Base-by-base conservation (phyloP, 2,329 filamentous ascomycete species). In the Emergomyces pasteurianus region DNA sequence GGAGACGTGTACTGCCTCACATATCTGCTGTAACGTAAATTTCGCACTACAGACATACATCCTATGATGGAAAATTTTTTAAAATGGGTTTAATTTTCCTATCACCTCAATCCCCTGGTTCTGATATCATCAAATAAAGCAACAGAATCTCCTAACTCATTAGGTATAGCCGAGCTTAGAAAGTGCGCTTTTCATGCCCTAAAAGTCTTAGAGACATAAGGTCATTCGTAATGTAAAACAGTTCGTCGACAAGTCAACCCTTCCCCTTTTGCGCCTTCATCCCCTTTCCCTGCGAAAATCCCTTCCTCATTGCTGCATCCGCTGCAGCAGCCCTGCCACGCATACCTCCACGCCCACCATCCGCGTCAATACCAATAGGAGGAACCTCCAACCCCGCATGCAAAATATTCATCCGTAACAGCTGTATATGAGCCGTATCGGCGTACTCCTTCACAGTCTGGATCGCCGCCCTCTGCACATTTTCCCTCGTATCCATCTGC, bases 371-470 rank as follows among this genome's bases (percentile, higher is more conserved):
- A 12, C 38, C 38, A 18, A 71, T 63, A 14, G 64, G 73, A 65
- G 79, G 81, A 31, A 92, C 80, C 65, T 95, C 89, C 34, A 96
- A 78, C 8, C 89, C 88, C 0, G 90, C 87, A 34, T 86, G 83
- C 4, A 86, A 73, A 62, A 95, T 83, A 66, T 88, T 90, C 69
- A 96, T 86, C 54, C 88, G 84, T 58, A 92, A 80, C 58, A 97
- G 79, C 50, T 90, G 85, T 66, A 95, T 81, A 58, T 89, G 81
- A 6, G 92, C 84, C 63, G 90, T 87, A 57, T 83, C 81, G 68
- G 92, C 86, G 68, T 94, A 94, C 34, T 82, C 80, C 60, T 82
- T 81, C 2, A 90, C 84, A 61, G 85, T 84, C 23, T 83, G 78
- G 26, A 95, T 77, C 0, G 87, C 85, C 7, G 86, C 80, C 31